These are phyloP conservation scores for Neurospora crassa DNA, from an alignment of 2,329 filamentous ascomycete genomes.

Conservation along the genomic window DNA sequence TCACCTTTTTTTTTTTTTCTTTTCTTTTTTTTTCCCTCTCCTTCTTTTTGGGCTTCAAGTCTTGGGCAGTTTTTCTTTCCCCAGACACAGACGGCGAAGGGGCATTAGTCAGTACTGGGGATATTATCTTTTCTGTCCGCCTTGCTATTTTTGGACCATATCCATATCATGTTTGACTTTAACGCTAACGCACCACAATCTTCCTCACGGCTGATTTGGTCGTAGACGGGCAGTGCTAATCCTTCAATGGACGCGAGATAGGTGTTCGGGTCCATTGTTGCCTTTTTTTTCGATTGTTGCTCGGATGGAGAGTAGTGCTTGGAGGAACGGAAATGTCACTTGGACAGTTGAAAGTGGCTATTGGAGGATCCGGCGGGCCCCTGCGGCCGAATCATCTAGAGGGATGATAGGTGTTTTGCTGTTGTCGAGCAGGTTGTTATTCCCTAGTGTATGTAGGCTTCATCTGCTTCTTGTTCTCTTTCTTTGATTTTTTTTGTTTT, in stretches of 20 bases:
- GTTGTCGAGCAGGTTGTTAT: not conserved
- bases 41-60: no score
- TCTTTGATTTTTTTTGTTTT: not conserved
- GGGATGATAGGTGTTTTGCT: not conserved
- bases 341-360: not conserved
- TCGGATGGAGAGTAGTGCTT: not conserved
- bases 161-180: not conserved
- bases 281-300: not conserved
- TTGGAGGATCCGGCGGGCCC: not conserved
- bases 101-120: no score
- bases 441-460: not conserved
- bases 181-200: no score
- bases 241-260: not conserved
- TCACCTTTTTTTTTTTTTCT: no score
- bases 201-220: not conserved
- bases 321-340: not conserved
- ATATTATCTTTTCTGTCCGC: not conserved
- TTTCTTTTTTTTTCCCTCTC: no score
- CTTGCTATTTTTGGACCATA: not conserved
- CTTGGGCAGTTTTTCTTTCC: no score
- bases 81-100: no score
- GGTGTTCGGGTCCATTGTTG: not conserved
- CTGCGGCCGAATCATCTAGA: not conserved
- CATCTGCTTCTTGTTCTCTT: not conserved
- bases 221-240: not conserved